A percentile compares a stretch with the other conserved stretches of the same genome.
phyloP scores from a whole-genome alignment of 371 early-diverging fungal genomes.

The Smittium culicis region DNA sequence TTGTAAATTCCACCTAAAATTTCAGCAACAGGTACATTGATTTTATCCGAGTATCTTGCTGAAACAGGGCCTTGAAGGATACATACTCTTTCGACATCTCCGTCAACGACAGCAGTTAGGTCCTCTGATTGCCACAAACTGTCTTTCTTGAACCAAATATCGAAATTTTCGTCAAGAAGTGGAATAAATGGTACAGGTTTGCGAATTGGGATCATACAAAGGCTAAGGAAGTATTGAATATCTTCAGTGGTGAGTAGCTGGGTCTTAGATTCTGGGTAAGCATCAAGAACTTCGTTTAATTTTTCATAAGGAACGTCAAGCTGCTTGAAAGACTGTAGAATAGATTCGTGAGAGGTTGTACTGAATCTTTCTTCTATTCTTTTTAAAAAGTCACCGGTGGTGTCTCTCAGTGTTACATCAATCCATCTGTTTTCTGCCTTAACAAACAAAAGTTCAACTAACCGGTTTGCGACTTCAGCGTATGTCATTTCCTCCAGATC shows the following conservation, averaged over 20 bases:
- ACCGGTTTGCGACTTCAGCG: conserved; percentile 68
- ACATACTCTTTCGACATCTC: conserved; percentile 83
- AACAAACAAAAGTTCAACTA: conserved; percentile 71
- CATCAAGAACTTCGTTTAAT: conserved; percentile 55
- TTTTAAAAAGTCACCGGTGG: conserved; percentile 73
- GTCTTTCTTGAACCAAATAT: conserved; percentile 93
- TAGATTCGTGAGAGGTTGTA: conserved; percentile 9
- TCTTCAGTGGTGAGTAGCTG: conserved; percentile 86
- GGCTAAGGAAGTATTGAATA: conserved; percentile 70
- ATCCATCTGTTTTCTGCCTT: conserved; percentile 75
- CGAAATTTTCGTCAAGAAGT: conserved; percentile 80
- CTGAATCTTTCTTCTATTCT: conserved; percentile 85
- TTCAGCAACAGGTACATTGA: conserved; percentile 77
- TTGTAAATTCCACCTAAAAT: conserved; percentile 78
- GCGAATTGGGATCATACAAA: conserved; percentile 65
- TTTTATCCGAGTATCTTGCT: conserved; percentile 56
- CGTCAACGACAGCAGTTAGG: conserved; percentile 74
- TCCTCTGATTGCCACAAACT: conserved; percentile 92
- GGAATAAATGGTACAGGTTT: conserved; percentile 92
- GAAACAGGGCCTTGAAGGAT: conserved; percentile 92
- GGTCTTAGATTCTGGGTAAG: conserved; percentile 56
- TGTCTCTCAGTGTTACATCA: conserved; percentile 63
- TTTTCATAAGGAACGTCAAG: conserved; percentile 52
- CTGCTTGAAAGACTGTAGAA: conserved; percentile 53
- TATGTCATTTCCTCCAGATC: conserved; percentile 89